Percentiles rank a stretch among this genome's conserved stretches.
Conservation (phyloP, 1,139 yeast genomes). For the Yamadazyma jaroonii region DNA sequence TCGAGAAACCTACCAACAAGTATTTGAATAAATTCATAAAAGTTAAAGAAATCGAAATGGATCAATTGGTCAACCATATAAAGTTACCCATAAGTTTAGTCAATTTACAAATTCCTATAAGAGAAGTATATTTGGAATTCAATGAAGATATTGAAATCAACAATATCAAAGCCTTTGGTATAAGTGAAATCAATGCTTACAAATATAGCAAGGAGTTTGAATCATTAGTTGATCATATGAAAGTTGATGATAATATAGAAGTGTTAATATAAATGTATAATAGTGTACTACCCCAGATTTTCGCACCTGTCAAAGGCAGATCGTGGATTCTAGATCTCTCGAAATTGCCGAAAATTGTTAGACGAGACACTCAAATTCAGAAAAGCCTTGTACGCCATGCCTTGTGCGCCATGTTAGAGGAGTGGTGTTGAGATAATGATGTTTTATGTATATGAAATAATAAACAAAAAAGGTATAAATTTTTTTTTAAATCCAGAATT, state of each 20-base stretch:
- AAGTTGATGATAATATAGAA: conserved; percentile 5
- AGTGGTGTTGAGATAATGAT: not conserved
- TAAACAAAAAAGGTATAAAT: conserved; percentile 4
- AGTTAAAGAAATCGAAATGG: conserved; percentile 23
- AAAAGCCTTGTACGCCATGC: no score
- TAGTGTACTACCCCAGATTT: not conserved
- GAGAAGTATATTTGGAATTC: conserved; percentile 37
- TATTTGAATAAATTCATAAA: conserved; percentile 33
- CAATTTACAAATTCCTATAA: conserved; percentile 30
- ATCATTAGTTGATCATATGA: conserved; percentile 19
- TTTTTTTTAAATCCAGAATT: conserved; percentile 13
- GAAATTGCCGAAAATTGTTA: not conserved
- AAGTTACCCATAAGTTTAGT: conserved; percentile 35
- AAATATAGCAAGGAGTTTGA: conserved; percentile 26
- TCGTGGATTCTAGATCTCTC: not conserved
- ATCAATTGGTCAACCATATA: conserved; percentile 25
- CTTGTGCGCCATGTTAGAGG: no score
- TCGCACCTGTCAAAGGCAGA: no score
- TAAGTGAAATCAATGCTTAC: conserved; percentile 30
- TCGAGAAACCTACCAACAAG: conserved; percentile 15
- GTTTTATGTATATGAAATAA: conserved; percentile 2
- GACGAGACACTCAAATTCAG: no score
- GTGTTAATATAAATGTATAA: conserved; percentile 3
- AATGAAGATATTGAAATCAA: conserved; percentile 23
- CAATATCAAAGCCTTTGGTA: conserved; percentile 38